Evolutionary conservation across 148 eudicot species (phyloP), one percentile per base, ranked within the genome.

Genomic region (Rhododendron ferrugineum): DNA sequence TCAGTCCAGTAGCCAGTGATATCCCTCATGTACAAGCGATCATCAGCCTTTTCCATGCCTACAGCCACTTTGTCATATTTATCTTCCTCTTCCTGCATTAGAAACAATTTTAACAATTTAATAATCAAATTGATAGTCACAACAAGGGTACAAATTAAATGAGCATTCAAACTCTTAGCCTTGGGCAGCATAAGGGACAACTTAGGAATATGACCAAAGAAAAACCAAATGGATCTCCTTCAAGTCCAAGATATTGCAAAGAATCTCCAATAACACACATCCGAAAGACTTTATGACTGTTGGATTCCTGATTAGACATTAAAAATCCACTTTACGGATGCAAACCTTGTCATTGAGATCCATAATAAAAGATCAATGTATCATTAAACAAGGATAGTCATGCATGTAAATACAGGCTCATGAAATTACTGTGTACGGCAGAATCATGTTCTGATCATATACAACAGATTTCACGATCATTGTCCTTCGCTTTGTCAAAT

Each of bases 51-150:
- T 79, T 90, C 96, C 36, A 77, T 88, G 34, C 96, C 95, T 80
- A 88, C 90, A 80, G 98, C 98, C 85, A 92, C 90, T 84, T 88
- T 93, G 86, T 95, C 96, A 88, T 81, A 89, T 82, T 81, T 90
- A 87, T 92, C 98, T 86, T 93, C 98, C 87, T 95, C 98, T 85
- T 91, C 98, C 98, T 95, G 93, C 85, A 92, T 22, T 82, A 77
- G 13, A 28, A 70, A 28, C 37, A 52, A 72, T 11, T 15, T 40
- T 68, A 10, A 44, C 11, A 34, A 32, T 7, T 52, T 23, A 6
- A 23, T 20, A 23, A 6, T 4, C 8, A 40, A 20, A 34, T 28
- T 1, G 58, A 16, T 44, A 42, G 34, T 37, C 58, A 3, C n/a
- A 11, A 72, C 10, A 60, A 22, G 18, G 11, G 42, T 15, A 74